phyloP scores from a whole-genome alignment of 352 stramenopile genomes.

The Phytophthora sp. region DNA sequence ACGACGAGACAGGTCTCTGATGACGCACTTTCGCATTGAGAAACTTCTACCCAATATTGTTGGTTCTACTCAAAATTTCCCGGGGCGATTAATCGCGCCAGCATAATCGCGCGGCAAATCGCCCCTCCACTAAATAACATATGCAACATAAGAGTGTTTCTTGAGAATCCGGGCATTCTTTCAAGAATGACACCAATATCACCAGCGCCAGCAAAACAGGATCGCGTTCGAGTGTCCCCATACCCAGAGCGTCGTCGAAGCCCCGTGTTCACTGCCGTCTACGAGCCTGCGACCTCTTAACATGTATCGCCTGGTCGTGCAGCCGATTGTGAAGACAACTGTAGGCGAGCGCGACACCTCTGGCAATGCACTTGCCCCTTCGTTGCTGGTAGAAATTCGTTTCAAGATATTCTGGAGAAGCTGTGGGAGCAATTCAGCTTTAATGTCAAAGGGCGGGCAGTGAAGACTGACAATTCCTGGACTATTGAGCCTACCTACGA shows the following conservation, averaged over 20 bases:
- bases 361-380: neutral
- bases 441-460: slow-evolving; percentile 6
- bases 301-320: neutral
- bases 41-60: too few relatives aligned
- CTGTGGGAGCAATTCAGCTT: neutral
- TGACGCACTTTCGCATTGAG: too few relatives aligned
- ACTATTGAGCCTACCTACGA: slow-evolving; percentile 1
- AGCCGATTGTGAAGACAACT: neutral
- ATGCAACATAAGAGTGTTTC: neutral
- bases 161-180: too few relatives aligned
- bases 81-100: neutral
- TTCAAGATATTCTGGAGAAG: neutral
- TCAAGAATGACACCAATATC: neutral
- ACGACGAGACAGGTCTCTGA: too few relatives aligned
- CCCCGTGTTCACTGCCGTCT: neutral
- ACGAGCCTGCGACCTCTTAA: neutral
- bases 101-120: neutral
- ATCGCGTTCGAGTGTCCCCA: neutral
- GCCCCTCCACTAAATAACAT: neutral
- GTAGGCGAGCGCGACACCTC: neutral
- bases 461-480: neutral
- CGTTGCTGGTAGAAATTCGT: neutral
- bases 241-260: neutral
- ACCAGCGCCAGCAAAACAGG: neutral
- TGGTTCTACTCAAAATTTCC: neutral